Conservation (phyloP, 2,329 filamentous ascomycete species). For the Mycosphaerella sp. region DNA sequence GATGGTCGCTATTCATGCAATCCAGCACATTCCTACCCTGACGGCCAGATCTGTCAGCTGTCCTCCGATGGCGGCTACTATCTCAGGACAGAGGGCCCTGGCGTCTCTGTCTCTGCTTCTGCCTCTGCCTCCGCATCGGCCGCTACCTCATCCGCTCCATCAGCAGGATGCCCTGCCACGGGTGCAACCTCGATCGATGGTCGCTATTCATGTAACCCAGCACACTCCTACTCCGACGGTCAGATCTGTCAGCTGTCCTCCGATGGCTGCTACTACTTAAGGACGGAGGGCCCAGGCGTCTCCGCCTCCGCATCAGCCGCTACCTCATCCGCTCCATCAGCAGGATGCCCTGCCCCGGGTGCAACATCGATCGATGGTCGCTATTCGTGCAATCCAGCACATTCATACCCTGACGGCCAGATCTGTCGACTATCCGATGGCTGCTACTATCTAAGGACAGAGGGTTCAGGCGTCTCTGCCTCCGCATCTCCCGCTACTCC, state of each 20-base stretch:
- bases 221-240: too few species aligned
- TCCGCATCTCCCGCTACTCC: neutral
- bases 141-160: neutral
- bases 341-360: too few species aligned
- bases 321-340: too few species aligned
- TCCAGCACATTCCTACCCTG: constrained; percentile 22
- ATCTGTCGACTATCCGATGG: constrained; percentile 16
- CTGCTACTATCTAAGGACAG: constrained; percentile 9
- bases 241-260: constrained; percentile 11
- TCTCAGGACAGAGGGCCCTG: neutral
- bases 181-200: too few species aligned
- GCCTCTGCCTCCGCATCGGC: neutral
- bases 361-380: too few species aligned
- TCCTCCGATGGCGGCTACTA: constrained; percentile 1
- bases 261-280: constrained; percentile 13
- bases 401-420: too few species aligned
- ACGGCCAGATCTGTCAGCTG: constrained; percentile 17
- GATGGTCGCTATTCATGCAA: constrained; percentile 20
- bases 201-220: too few species aligned
- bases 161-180: too few species aligned
- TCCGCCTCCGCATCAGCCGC: neutral
- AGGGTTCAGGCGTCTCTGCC: constrained; percentile 1
- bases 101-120: neutral
- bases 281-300: constrained; percentile 4
- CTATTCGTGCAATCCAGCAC: too few species aligned